Conservation (phyloP, 345 rosid genomes). For the Corymbia maculata region DNA sequence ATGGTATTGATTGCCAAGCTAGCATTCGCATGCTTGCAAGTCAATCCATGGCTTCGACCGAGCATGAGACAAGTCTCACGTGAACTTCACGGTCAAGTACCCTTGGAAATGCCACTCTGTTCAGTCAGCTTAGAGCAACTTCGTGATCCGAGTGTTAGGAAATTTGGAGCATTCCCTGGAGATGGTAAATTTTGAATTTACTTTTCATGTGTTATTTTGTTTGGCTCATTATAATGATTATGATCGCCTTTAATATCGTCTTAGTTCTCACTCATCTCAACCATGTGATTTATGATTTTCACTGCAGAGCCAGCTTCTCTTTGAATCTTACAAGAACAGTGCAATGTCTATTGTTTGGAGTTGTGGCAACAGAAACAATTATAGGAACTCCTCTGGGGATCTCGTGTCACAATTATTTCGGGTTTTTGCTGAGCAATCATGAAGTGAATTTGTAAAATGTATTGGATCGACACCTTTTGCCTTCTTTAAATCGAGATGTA, state of each 20-base stretch:
- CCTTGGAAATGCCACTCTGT: neutral
- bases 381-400: neutral
- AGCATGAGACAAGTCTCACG: neutral
- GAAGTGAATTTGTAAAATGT: neutral
- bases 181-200: neutral
- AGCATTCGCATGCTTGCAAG: neutral
- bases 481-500: neutral
- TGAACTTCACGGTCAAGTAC: neutral
- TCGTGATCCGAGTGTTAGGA: neutral
- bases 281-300: neutral
- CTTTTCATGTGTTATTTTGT: neutral
- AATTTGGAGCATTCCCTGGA: neutral
- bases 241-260: neutral
- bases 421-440: neutral
- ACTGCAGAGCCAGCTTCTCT: neutral
- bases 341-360: neutral
- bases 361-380: neutral
- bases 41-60: neutral
- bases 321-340: accelerated
- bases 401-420: neutral
- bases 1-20: neutral
- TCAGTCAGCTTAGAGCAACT: neutral
- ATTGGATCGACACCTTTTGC: neutral
- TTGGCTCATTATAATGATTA: neutral
- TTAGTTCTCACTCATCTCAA: neutral